These are phyloP conservation scores for Apostasia ramifera DNA, from an alignment of 106 monocot genomes.

Conservation along the genomic window DNA sequence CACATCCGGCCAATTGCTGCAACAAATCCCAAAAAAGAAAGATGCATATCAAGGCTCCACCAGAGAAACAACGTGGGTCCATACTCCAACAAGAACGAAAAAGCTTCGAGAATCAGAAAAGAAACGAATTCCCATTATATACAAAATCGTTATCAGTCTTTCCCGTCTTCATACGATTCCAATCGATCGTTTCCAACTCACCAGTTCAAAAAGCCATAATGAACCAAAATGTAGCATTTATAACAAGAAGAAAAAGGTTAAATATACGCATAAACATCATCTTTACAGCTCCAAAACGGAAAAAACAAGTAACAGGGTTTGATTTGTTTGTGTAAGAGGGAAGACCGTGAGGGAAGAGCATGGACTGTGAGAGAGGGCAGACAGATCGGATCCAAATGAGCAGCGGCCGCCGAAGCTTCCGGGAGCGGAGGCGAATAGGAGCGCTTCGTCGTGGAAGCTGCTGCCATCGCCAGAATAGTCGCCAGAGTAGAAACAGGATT, in stretches of 20 bases:
- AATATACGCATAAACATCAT: background rate
- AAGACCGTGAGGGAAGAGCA: conserved; percentile 1
- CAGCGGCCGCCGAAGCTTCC: conserved; percentile 5
- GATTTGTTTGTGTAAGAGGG: background rate
- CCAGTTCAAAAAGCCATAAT: background rate
- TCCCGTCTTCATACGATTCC: too few species aligned
- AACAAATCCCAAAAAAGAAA: conserved; percentile 5
- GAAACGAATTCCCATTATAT: too few species aligned
- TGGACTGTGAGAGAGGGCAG: background rate
- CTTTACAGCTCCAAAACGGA: background rate
- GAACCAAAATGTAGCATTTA: background rate
- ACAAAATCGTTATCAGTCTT: too few species aligned
- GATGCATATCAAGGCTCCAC: background rate
- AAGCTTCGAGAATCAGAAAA: too few species aligned
- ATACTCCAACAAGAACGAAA: too few species aligned
- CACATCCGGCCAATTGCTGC: conserved; percentile 48
- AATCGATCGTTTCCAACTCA: too few species aligned
- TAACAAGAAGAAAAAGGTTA: too few species aligned
- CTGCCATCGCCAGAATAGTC: background rate
- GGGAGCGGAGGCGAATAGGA: conserved; percentile 1
- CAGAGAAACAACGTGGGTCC: background rate
- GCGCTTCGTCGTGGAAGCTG: background rate
- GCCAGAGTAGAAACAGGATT: conserved; percentile 1
- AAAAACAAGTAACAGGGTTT: background rate
- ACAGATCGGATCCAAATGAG: conserved; percentile 15